These are phyloP conservation scores for Paraphaeosphaeria minitans DNA, from an alignment of 2,329 filamentous ascomycete species.

Conservation along the genomic window DNA sequence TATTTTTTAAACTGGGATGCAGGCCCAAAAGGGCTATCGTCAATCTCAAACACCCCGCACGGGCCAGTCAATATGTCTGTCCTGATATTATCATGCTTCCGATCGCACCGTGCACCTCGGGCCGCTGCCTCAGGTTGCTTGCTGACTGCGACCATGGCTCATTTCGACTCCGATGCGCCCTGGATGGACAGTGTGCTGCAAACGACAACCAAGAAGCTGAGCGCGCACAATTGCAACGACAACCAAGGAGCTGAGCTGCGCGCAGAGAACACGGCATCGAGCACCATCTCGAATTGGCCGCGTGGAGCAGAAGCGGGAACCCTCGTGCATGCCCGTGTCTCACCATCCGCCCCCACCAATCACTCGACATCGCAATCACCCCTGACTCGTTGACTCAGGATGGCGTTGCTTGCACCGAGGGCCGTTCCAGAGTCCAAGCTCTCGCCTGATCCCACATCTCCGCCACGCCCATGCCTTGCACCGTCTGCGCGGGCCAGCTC, in stretches of 20 bases:
- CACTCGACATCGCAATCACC: slow-evolving; percentile 18
- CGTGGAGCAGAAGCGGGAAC: slow-evolving; percentile 3
- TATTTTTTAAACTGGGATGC: no score
- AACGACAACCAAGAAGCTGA: background rate
- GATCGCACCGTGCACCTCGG: background rate
- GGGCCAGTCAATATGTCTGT: background rate
- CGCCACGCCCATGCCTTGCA: slow-evolving; percentile 7
- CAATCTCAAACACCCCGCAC: slow-evolving; percentile 5
- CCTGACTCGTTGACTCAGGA: slow-evolving; percentile 25
- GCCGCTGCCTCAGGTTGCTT: slow-evolving; percentile 4
- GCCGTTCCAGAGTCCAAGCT: slow-evolving; percentile 11
- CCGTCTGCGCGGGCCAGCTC: slow-evolving; percentile 15
- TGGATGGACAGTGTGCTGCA: background rate
- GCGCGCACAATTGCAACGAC: no score
- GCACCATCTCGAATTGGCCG: background rate
- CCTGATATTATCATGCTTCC: background rate
- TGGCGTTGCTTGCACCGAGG: slow-evolving; percentile 29
- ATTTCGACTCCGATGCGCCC: background rate
- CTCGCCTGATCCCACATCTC: slow-evolving; percentile 10
- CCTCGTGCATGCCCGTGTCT: slow-evolving; percentile 37
- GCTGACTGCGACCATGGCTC: background rate
- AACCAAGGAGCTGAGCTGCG: background rate
- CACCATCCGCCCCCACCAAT: slow-evolving; percentile 34
- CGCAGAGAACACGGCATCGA: background rate
- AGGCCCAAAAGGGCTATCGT: no score